phyloP scores from a whole-genome alignment of 2,329 filamentous ascomycete species.

The Chaetomium strumarium region DNA sequence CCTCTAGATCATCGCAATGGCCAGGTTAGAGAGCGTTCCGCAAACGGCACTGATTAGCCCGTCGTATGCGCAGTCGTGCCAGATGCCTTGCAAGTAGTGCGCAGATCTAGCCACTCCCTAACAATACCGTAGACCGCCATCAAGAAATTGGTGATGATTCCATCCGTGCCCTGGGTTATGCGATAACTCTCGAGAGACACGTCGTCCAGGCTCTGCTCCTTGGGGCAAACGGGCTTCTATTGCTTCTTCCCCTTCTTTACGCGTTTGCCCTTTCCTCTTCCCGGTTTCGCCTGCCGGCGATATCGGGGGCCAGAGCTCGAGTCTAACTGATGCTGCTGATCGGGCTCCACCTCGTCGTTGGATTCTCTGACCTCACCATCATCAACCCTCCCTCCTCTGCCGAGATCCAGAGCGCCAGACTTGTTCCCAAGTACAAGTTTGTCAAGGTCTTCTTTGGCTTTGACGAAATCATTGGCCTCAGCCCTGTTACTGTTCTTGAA shows the following conservation, averaged over 20 bases:
- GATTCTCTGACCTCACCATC: conserved; percentile 15
- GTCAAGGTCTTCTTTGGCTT: conserved; percentile 19
- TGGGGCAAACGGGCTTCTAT: conserved; percentile 7
- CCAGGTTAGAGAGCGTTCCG: conserved; percentile 36
- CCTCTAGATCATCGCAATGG: conserved; percentile 37
- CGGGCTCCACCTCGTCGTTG: background rate
- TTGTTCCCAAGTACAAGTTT: conserved; percentile 28
- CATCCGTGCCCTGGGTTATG: conserved; percentile 36
- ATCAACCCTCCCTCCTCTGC: conserved; percentile 16
- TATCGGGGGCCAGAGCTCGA: background rate
- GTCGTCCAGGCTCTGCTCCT: conserved; percentile 29
- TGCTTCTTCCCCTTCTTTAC: conserved; percentile 22
- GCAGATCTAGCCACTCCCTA: conserved; percentile 34
- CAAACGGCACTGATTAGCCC: conserved; percentile 42
- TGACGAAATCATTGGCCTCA: conserved; percentile 12
- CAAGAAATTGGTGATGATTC: conserved; percentile 36
- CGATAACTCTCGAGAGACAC: conserved; percentile 40
- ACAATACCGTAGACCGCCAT: conserved; percentile 38
- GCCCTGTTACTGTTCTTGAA: conserved; percentile 10
- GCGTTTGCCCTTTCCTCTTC: conserved; percentile 18
- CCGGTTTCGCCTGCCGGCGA: conserved; percentile 17
- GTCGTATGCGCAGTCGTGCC: conserved; percentile 40
- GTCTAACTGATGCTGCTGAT: background rate
- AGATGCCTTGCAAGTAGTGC: conserved; percentile 37
- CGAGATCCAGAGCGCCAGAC: conserved; percentile 25